phyloP scores from a whole-genome alignment of 345 rosid genomes.

The Cochlearia excelsa region DNA sequence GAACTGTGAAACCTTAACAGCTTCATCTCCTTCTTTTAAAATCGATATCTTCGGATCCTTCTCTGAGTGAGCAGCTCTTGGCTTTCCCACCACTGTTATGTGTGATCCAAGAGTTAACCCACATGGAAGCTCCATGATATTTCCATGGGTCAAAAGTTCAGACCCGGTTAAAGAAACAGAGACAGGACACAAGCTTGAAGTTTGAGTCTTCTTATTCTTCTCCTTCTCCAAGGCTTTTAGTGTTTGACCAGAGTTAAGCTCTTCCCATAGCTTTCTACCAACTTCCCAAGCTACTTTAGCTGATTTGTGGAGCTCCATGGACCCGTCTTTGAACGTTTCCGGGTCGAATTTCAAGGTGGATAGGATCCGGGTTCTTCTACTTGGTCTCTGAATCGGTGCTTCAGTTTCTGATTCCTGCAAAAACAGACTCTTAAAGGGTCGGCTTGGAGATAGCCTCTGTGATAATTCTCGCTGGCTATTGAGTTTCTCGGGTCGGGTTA shows the following conservation, averaged over 20 bases:
- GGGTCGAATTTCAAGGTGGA: constrained; percentile 54
- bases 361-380: constrained; percentile 29
- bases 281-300: constrained; percentile 67
- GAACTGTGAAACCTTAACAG: constrained; percentile 70
- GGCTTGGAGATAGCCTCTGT: constrained; percentile 50
- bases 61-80: constrained; percentile 57
- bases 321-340: constrained; percentile 46
- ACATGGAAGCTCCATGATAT: constrained; percentile 66
- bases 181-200: constrained; percentile 42
- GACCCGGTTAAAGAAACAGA: constrained; percentile 56
- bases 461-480: constrained; percentile 47
- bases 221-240: constrained; percentile 6
- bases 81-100: constrained; percentile 70
- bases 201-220: constrained; percentile 36
- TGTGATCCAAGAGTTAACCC: constrained; percentile 83
- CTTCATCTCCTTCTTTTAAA: constrained; percentile 47
- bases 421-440: constrained; percentile 49
- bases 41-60: constrained; percentile 54
- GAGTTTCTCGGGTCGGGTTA: constrained; percentile 45
- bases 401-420: constrained; percentile 38
- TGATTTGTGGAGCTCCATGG: constrained; percentile 56
- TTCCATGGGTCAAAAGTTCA: constrained; percentile 43
- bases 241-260: constrained; percentile 47
- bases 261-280: constrained; percentile 62
- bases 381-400: constrained; percentile 22